These are phyloP conservation scores for Chalciporus chontae DNA, from an alignment of 768 basidiomycete genomes.

Conservation along the genomic window DNA sequence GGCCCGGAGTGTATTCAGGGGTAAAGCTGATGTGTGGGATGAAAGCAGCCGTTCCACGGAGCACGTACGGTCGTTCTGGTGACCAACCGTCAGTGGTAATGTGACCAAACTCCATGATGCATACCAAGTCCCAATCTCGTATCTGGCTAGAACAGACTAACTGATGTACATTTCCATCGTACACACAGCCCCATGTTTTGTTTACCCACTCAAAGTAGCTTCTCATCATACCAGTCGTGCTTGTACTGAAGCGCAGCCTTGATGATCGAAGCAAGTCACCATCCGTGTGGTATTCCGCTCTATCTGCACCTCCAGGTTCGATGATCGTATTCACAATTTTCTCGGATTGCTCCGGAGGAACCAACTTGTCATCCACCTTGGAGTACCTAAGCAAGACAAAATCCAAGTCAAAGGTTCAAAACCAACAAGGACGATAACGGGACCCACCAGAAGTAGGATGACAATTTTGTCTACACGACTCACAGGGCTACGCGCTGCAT, in stretches of 20 bases:
- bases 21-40: too few species aligned
- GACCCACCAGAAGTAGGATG: constrained; percentile 57
- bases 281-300: constrained; percentile 39
- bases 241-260: constrained; percentile 34
- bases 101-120: too few species aligned
- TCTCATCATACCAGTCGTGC: constrained; percentile 34
- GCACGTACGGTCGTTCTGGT: too few species aligned
- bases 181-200: neutral
- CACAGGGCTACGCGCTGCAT: constrained; percentile 59
- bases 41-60: too few species aligned
- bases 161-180: neutral
- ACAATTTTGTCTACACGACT: constrained; percentile 59
- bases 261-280: constrained; percentile 34
- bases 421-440: too few species aligned
- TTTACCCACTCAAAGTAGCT: neutral
- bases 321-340: constrained; percentile 28
- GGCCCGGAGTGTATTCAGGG: too few species aligned
- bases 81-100: too few species aligned
- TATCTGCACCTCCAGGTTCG: constrained; percentile 15
- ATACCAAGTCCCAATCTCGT: too few species aligned
- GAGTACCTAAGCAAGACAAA: constrained; percentile 45
- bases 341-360: constrained; percentile 61
- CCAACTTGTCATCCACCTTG: constrained; percentile 64
- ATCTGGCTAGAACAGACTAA: neutral
- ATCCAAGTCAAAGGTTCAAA: neutral